Conservation (phyloP, 2,329 filamentous ascomycete genomes). For the Thermoascus crustaceus region DNA sequence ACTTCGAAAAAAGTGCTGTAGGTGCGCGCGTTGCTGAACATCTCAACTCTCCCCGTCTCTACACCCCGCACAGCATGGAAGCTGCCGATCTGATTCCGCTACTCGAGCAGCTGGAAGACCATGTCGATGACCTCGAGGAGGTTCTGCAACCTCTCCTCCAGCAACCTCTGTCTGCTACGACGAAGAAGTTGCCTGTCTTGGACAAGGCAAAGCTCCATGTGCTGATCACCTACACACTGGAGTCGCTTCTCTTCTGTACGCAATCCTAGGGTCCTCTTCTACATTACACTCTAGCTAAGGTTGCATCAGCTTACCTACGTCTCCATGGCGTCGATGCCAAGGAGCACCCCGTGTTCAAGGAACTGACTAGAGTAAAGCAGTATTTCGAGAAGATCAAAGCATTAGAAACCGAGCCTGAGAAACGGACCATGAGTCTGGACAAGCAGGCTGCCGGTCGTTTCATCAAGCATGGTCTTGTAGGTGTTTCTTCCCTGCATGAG, state of each 20-base stretch:
- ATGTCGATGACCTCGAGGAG: slow-evolving; percentile 71
- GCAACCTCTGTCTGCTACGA: slow-evolving; percentile 55
- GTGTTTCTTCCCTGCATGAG: slow-evolving; percentile 17
- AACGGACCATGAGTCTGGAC: slow-evolving; percentile 55
- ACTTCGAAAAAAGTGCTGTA: too few relatives aligned
- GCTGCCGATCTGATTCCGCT: slow-evolving; percentile 54
- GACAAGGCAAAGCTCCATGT: slow-evolving; percentile 93
- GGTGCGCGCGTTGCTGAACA: neutral
- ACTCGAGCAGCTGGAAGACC: slow-evolving; percentile 64
- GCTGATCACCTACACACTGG: slow-evolving; percentile 79
- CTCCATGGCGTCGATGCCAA: slow-evolving; percentile 75
- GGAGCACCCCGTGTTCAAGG: slow-evolving; percentile 73
- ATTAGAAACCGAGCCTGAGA: slow-evolving; percentile 55
- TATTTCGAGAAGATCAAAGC: slow-evolving; percentile 89
- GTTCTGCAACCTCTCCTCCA: slow-evolving; percentile 65
- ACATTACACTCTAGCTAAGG: slow-evolving; percentile 6
- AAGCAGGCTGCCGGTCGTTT: slow-evolving; percentile 73
- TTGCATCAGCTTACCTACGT: slow-evolving; percentile 57
- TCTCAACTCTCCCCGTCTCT: neutral
- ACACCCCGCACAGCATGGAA: slow-evolving; percentile 38
- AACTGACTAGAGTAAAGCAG: slow-evolving; percentile 77
- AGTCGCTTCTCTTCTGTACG: slow-evolving; percentile 80
- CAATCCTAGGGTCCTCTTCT: slow-evolving; percentile 5
- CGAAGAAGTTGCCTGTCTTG: slow-evolving; percentile 76
- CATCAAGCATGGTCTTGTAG: slow-evolving; percentile 69